Evolutionary conservation across 768 basidiomycete species (phyloP), one percentile per base, ranked within the genome.

Genomic region (Podaxis sp.): DNA sequence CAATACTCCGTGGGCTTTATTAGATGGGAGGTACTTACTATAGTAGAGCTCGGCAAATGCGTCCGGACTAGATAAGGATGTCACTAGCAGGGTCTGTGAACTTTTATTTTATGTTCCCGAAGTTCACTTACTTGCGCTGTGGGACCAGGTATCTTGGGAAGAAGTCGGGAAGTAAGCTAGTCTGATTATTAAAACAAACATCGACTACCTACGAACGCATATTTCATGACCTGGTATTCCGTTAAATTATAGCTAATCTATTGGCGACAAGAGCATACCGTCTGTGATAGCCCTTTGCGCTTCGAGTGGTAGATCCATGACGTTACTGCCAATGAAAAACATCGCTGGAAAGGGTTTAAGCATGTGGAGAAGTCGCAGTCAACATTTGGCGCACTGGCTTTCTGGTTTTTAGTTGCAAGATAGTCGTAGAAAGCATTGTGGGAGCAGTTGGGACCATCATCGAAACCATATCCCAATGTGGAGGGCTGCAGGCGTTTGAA

Each of bases 31-130:
- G 25, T 23, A 71, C 83, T 37, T 64, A 82, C 84, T 85, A 72
- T 90, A 93, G 61, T 87, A 91, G 16, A 93, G 76, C 70, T 93
- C 90, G 3, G 90, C 90, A 60, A 91, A 90, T 3, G 84, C 87
- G 62, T 87, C 74, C 64, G 83, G 74, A 67, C 85, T 91, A 7
- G 78, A 71, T 44, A 88, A 75, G 1, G 82, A 67, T 0, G 88
- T 88, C 82, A 81, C 84, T 85, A 59, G 18, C 32, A 53, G 10
- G 13, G 50, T 35, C 59, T 25, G 63, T 51, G 16, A 38, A 21
- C n/a, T 18, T 27, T 23, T 25, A 11, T 25, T 9, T 23, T 11
- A 2, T 4, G 6, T 21, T 48, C 47, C 18, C 23, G 21, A 21
- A 50, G 14, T 57, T 48, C 7, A 67, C 81, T 59, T 63, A 84